Percentiles rank a stretch among this genome's conserved stretches.
phyloP scores from a whole-genome alignment of 169 alveolate species.

The Toxoplasma gondii region DNA sequence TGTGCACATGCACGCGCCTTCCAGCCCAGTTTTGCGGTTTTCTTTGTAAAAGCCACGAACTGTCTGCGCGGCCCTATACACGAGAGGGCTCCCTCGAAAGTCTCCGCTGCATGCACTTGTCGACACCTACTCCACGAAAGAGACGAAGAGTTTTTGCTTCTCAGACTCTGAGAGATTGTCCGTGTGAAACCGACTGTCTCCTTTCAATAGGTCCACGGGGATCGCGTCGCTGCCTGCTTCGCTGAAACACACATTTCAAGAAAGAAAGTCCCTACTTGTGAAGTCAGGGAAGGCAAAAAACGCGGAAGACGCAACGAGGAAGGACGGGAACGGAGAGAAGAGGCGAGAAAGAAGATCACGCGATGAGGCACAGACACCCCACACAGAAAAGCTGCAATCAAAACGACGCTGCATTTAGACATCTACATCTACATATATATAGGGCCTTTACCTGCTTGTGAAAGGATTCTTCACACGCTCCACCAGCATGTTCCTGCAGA shows the following conservation, averaged over 20 bases:
- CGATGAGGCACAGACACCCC: neutral
- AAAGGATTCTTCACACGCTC: constrained; percentile 57
- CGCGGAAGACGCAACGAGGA: neutral
- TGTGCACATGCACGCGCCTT: too few species aligned
- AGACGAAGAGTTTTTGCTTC: neutral
- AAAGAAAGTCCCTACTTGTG: too few species aligned
- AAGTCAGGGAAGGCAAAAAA: too few species aligned
- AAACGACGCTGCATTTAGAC: neutral
- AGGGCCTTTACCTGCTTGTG: neutral
- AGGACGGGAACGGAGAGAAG: too few species aligned
- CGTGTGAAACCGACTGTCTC: constrained; percentile 20
- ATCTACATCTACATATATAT: neutral
- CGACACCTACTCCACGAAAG: constrained; percentile 7
- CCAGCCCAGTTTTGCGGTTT: too few species aligned
- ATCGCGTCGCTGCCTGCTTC: neutral
- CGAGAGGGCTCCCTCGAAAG: too few species aligned
- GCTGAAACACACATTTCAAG: neutral
- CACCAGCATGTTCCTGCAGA: constrained; percentile 54
- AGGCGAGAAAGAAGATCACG: neutral
- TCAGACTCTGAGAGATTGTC: constrained; percentile 19
- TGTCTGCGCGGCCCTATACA: too few species aligned
- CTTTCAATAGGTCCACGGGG: constrained; percentile 23
- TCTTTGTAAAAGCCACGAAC: too few species aligned
- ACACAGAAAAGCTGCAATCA: neutral
- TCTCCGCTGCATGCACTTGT: too few species aligned